phyloP scores from a whole-genome alignment of 805 yeast genomes.

The Candida nonsorbophila region DNA sequence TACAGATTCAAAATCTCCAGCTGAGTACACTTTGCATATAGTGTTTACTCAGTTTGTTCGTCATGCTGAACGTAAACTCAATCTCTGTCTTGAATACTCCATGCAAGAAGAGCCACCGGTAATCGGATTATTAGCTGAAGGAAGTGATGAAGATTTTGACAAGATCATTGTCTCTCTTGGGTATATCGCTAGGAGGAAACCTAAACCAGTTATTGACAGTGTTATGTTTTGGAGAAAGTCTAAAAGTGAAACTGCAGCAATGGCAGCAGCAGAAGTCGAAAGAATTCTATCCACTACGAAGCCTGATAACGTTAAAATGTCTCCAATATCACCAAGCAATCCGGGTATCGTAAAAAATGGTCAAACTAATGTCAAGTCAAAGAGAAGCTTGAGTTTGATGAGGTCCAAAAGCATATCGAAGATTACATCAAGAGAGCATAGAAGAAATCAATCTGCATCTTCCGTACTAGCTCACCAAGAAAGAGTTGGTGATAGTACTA shows the following conservation, averaged over 20 bases:
- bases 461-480: conserved; percentile 15
- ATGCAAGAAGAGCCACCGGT: conserved; percentile 73
- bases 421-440: conserved; percentile 28
- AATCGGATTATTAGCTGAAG: conserved; percentile 73
- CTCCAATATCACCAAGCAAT: conserved; percentile 2
- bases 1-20: conserved; percentile 63
- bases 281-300: conserved; percentile 23
- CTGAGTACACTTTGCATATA: conserved; percentile 91
- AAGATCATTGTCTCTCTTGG: conserved; percentile 82
- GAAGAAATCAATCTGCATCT: conserved; percentile 47
- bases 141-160: conserved; percentile 79
- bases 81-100: conserved; percentile 62
- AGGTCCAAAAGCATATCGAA: conserved; percentile 34
- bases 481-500: neutral
- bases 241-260: conserved; percentile 74
- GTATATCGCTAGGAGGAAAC: conserved; percentile 81
- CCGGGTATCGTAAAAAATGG: conserved; percentile 3
- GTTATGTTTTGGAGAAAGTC: conserved; percentile 98
- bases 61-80: conserved; percentile 83
- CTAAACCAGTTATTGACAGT: conserved; percentile 94
- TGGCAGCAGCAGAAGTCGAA: conserved; percentile 40
- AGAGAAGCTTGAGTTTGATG: conserved; percentile 36
- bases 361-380: conserved; percentile 14
- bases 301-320: conserved; percentile 5
- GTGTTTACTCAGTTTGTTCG: conserved; percentile 94